A percentile compares a stretch with the other conserved stretches of the same genome.
Conservation (phyloP, 768 basidiomycete species). For the Calvatia gigantea region DNA sequence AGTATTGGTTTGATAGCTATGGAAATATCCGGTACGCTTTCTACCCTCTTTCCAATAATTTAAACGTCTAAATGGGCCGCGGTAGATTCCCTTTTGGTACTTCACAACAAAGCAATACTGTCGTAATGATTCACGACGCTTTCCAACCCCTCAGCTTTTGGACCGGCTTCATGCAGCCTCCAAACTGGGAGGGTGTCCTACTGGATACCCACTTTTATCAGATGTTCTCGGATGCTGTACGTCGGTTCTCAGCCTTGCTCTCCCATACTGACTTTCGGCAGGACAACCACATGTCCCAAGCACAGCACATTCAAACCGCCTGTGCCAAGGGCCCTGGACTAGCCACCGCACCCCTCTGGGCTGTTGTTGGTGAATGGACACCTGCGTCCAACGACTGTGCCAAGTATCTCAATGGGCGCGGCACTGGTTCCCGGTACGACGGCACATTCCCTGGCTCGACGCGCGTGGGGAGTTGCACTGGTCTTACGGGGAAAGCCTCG, state of each 20-base stretch:
- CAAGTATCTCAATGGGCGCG: slow-evolving; percentile 82
- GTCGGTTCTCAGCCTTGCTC: slow-evolving; percentile 18
- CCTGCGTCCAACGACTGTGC: slow-evolving; percentile 76
- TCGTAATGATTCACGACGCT: slow-evolving; percentile 73
- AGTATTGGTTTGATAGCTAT: slow-evolving; percentile 77
- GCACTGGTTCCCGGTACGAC: slow-evolving; percentile 61
- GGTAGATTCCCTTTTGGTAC: slow-evolving; percentile 34
- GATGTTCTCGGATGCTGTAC: slow-evolving; percentile 59
- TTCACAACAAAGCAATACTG: slow-evolving; percentile 52
- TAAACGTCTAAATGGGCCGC: slow-evolving; percentile 14
- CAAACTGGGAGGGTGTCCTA: slow-evolving; percentile 58
- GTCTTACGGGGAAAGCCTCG: slow-evolving; percentile 70
- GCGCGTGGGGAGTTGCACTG: slow-evolving; percentile 68
- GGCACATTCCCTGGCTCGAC: slow-evolving; percentile 64
- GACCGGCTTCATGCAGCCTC: slow-evolving; percentile 55
- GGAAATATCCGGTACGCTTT: slow-evolving; percentile 60
- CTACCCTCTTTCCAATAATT: neutral
- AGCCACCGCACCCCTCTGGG: slow-evolving; percentile 63
- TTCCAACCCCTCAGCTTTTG: slow-evolving; percentile 75
- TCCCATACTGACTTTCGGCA: slow-evolving; percentile 17
- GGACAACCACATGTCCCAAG: slow-evolving; percentile 42
- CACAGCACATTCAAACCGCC: slow-evolving; percentile 58
- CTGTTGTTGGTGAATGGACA: slow-evolving; percentile 87
- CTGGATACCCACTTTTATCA: slow-evolving; percentile 83
- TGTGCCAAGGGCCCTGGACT: slow-evolving; percentile 48